Conservation (phyloP, 2,329 filamentous ascomycete species). For the Knufia petricola region DNA sequence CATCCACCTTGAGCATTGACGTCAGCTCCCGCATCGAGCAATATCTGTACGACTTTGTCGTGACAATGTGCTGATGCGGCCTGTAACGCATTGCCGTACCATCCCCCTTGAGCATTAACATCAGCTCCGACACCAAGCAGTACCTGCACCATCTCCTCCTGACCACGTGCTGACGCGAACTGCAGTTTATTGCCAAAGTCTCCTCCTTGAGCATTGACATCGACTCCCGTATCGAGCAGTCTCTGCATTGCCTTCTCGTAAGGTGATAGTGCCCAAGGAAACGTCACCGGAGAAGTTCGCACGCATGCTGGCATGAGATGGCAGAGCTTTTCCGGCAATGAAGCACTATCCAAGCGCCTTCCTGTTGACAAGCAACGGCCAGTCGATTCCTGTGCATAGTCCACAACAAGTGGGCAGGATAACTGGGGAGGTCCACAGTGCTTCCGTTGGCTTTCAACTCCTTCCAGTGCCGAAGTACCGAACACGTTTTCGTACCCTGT, state of each 20-base stretch:
- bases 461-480: no score
- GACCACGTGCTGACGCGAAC: conserved; percentile 11
- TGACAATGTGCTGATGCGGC: conserved; percentile 8
- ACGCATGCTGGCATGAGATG: no score
- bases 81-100: conserved; percentile 12
- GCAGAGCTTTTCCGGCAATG: no score
- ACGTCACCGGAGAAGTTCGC: no score
- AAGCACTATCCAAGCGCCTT: no score
- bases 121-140: conserved; percentile 24
- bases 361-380: no score
- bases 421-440: no score
- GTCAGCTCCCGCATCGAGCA: conserved; percentile 15
- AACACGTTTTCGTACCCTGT: no score
- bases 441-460: no score
- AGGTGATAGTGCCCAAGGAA: no score
- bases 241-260: conserved; percentile 24
- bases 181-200: conserved; percentile 10
- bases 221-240: conserved; percentile 20
- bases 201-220: conserved; percentile 9
- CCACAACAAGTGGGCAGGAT: no score
- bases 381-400: no score
- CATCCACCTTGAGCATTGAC: conserved; percentile 17
- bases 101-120: conserved; percentile 13
- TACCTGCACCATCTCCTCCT: conserved; percentile 14
- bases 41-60: conserved; percentile 8